Evolutionary conservation across 75 land plant genomes (phyloP).

Genomic region (Picea sitchensis): DNA sequence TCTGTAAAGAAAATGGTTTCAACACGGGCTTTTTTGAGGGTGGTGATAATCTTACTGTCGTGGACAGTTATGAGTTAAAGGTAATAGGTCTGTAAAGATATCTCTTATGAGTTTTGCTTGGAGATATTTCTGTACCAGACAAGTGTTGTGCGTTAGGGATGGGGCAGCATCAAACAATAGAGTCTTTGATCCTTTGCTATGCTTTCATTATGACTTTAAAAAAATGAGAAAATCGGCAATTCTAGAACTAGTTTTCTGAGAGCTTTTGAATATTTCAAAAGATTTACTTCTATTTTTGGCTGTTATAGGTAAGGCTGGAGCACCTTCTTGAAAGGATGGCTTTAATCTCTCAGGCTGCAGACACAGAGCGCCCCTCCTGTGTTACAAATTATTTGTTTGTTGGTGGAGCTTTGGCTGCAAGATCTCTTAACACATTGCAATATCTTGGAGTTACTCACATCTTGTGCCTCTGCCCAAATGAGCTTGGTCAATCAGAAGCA

Average conservation of each 20-base stretch:
- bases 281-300: not conserved
- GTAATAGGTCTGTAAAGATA: conserved; percentile 28
- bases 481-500: conserved; percentile 75
- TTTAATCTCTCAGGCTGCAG: conserved; percentile 81
- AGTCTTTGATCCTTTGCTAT: not conserved
- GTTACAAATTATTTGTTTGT: conserved; percentile 62
- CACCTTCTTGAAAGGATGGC: conserved; percentile 92
- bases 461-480: conserved; percentile 89
- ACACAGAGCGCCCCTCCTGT: conserved; percentile 82
- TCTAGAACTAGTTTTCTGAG: not conserved
- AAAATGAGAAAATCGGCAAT: not conserved
- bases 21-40: conserved; percentile 91
- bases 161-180: not conserved
- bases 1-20: conserved; percentile 87
- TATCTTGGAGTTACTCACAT: conserved; percentile 87
- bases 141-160: not conserved
- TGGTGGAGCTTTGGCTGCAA: conserved; percentile 94
- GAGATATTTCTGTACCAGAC: not conserved
- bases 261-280: conserved; percentile 2
- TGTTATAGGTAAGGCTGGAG: conserved; percentile 82
- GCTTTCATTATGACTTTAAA: not conserved
- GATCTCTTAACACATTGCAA: conserved; percentile 76
- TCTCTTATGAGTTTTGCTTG: not conserved
- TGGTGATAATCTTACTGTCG: conserved; percentile 52
- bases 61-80: conserved; percentile 95